Percentiles rank a stretch among this genome's conserved stretches.
Evolutionary conservation across 306 rosid species (phyloP).

Genomic region (Citrullus colocynthis): DNA sequence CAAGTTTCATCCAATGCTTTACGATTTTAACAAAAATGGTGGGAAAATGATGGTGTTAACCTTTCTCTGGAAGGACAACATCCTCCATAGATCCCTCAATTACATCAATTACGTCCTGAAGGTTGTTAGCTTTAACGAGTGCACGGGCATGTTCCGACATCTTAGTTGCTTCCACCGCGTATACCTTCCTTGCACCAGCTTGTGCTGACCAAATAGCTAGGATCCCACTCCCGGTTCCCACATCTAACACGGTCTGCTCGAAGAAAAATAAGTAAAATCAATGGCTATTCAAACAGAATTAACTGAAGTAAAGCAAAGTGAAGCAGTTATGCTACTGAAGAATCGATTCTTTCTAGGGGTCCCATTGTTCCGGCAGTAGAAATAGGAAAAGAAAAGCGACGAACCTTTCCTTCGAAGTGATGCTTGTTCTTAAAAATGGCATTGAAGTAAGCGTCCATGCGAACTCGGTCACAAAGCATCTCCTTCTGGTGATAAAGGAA

Average conservation of each 20-base stretch:
- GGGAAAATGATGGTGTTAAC: conserved; percentile 15
- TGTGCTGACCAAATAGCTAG: conserved; percentile 98
- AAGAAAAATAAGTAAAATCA: conserved; percentile 12
- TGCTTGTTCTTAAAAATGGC: conserved; percentile 73
- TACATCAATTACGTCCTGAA: conserved; percentile 57
- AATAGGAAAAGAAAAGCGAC: not conserved
- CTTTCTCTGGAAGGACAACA: conserved; percentile 83
- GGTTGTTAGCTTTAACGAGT: conserved; percentile 66
- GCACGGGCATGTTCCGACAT: conserved; percentile 89
- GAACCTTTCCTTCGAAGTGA: conserved; percentile 77
- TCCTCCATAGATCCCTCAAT: conserved; percentile 93
- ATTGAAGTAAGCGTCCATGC: conserved; percentile 87
- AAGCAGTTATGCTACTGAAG: not conserved
- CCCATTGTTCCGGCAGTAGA: not conserved
- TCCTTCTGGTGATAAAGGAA: conserved; percentile 95
- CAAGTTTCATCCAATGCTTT: not conserved
- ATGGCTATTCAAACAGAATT: not conserved
- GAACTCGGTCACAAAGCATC: conserved; percentile 98
- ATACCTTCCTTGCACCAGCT: conserved; percentile 96
- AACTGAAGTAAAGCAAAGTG: not conserved
- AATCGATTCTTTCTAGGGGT: not conserved
- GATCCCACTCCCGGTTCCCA: conserved; percentile 98
- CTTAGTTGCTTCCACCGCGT: conserved; percentile 94
- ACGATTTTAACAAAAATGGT: not conserved
- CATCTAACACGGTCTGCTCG: conserved; percentile 87